Percentiles rank a stretch among this genome's conserved stretches.
phyloP scores from a whole-genome alignment of 169 alveolate genomes.

The Plasmodium reichenowi region DNA sequence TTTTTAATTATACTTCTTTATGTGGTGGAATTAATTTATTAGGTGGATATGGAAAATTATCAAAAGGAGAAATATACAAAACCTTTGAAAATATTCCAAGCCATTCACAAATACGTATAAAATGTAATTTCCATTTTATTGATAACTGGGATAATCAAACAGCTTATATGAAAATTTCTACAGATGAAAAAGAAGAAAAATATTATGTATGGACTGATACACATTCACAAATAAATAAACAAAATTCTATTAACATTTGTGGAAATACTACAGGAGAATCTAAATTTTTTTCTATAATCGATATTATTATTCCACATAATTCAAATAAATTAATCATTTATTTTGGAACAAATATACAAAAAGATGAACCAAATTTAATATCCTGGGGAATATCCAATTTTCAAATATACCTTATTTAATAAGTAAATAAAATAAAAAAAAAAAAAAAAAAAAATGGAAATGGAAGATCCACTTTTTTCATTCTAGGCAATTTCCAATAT shows the following conservation, averaged over 20 bases:
- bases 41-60: constrained; percentile 82
- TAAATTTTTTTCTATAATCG: constrained; percentile 44
- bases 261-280: constrained; percentile 78
- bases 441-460: neutral
- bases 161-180: constrained; percentile 82
- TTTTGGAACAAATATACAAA: constrained; percentile 56
- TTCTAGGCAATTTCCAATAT: too few species aligned
- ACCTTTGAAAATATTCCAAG: constrained; percentile 84
- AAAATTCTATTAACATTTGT: constrained; percentile 80
- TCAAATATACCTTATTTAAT: constrained; percentile 40
- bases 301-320: constrained; percentile 59
- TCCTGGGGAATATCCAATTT: constrained; percentile 75
- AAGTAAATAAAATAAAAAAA: neutral
- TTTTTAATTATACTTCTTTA: constrained; percentile 64
- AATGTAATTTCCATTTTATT: constrained; percentile 82
- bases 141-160: constrained; percentile 86
- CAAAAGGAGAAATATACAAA: constrained; percentile 80
- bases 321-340: constrained; percentile 37
- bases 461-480: too few species aligned
- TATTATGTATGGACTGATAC: constrained; percentile 87
- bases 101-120: constrained; percentile 83
- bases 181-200: constrained; percentile 76
- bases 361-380: constrained; percentile 40
- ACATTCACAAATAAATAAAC: constrained; percentile 47
- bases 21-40: constrained; percentile 86